Evolutionary conservation across 2,329 filamentous ascomycete species (phyloP).

Genomic region (Aureobasidium pullulans): DNA sequence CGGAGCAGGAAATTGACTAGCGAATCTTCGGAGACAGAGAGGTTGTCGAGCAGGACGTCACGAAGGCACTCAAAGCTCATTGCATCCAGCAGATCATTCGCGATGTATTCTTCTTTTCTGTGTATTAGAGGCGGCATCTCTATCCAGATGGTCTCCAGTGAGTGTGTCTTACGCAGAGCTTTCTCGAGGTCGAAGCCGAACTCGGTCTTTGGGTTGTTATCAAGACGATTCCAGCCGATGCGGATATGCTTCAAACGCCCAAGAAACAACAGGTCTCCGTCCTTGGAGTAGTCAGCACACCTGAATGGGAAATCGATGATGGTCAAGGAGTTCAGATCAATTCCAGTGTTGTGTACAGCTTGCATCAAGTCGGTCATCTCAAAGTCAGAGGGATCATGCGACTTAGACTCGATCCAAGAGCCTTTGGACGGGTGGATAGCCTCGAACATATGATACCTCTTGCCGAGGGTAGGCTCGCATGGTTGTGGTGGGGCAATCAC

Average conservation of each 20-base stretch:
- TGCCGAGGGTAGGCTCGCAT: background rate
- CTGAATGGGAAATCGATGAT: background rate
- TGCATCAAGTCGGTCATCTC: background rate
- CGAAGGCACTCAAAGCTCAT: background rate
- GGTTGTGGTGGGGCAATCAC: background rate
- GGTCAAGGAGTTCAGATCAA: background rate
- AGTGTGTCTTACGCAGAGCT: background rate
- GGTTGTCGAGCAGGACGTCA: background rate
- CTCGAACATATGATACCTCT: background rate
- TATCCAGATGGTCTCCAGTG: slow-evolving; percentile 1
- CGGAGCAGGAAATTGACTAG: background rate
- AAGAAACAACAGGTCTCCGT: background rate
- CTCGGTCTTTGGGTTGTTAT: background rate
- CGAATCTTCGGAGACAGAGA: background rate
- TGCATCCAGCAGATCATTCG: background rate
- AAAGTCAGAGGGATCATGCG: background rate
- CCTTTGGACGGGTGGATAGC: background rate
- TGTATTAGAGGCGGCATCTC: background rate
- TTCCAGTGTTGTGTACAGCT: background rate
- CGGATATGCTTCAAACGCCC: background rate
- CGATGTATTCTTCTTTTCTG: background rate
- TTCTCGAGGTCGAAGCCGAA: background rate
- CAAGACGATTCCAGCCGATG: background rate
- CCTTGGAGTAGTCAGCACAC: background rate
- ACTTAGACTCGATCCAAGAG: background rate